Evolutionary conservation across 176 grass and related monocot species (phyloP).

Genomic region (Pontederia crassipes): DNA sequence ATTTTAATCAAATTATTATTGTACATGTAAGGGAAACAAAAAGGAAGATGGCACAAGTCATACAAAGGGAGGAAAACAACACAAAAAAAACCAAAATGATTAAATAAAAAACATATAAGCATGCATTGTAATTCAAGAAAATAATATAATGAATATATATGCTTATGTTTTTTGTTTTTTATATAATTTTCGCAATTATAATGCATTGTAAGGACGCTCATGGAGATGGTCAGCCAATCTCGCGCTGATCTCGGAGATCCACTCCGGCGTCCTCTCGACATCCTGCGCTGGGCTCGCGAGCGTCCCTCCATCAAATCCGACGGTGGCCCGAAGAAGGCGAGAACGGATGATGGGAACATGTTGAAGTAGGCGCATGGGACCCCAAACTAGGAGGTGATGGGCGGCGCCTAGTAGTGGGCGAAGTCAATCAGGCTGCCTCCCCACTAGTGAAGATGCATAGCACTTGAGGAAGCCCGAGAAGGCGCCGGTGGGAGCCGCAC

Average conservation of each 20-base stretch:
- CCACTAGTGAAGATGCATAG: too few species aligned
- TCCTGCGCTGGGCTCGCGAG: not conserved
- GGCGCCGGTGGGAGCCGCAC: not conserved
- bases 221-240: not conserved
- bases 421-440: not conserved
- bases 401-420: not conserved
- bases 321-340: not conserved
- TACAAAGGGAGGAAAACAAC: too few species aligned
- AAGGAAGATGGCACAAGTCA: too few species aligned
- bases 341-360: not conserved
- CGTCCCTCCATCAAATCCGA: not conserved
- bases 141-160: too few species aligned
- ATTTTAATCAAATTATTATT: too few species aligned
- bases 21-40: too few species aligned
- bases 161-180: too few species aligned
- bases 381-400: not conserved
- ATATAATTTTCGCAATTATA: too few species aligned
- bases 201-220: constrained; percentile 1
- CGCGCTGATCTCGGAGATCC: constrained; percentile 13
- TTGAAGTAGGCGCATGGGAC: constrained; percentile 9
- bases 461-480: not conserved
- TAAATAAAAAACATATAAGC: too few species aligned
- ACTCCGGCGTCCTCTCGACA: constrained; percentile 6
- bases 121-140: too few species aligned
- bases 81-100: too few species aligned